A percentile compares a stretch with the other conserved stretches of the same genome.
Evolutionary conservation across 257 asterid species (phyloP).

Genomic region (Gentiana dahurica): DNA sequence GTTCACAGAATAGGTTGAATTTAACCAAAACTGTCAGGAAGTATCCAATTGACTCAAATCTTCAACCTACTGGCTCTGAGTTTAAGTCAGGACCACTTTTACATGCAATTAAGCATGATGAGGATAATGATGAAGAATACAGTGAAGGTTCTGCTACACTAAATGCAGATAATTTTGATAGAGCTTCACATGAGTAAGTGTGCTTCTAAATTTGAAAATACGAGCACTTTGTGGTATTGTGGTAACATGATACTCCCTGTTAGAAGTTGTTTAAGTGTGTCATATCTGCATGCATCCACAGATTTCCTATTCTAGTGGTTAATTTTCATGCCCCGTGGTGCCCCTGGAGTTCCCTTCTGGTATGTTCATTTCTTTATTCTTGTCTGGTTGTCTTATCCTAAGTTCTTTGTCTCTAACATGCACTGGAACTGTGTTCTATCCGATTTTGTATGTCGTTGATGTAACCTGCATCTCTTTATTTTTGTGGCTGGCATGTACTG

Average conservation of each 20-base stretch:
- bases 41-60: constrained; percentile 65
- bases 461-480: no score
- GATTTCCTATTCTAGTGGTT: constrained; percentile 72
- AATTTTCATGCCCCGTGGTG: constrained; percentile 98
- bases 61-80: constrained; percentile 76
- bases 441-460: no score
- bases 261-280: constrained; percentile 12
- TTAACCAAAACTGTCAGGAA: constrained; percentile 80
- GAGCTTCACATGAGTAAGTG: constrained; percentile 71
- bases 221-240: background rate
- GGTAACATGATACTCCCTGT: background rate
- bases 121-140: constrained; percentile 64
- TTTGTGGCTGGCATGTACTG: no score
- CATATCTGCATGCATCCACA: constrained; percentile 23
- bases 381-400: background rate
- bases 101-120: constrained; percentile 60
- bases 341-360: constrained; percentile 89
- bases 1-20: constrained; percentile 86
- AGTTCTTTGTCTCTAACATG: no score
- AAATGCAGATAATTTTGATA: constrained; percentile 59
- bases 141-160: constrained; percentile 77
- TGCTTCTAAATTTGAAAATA: background rate
- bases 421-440: no score
- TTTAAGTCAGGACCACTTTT: constrained; percentile 52
- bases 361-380: constrained; percentile 19